A percentile compares a stretch with the other conserved stretches of the same genome.
phyloP scores from a whole-genome alignment of 2,329 filamentous ascomycete genomes.

The Fusarium longipes region DNA sequence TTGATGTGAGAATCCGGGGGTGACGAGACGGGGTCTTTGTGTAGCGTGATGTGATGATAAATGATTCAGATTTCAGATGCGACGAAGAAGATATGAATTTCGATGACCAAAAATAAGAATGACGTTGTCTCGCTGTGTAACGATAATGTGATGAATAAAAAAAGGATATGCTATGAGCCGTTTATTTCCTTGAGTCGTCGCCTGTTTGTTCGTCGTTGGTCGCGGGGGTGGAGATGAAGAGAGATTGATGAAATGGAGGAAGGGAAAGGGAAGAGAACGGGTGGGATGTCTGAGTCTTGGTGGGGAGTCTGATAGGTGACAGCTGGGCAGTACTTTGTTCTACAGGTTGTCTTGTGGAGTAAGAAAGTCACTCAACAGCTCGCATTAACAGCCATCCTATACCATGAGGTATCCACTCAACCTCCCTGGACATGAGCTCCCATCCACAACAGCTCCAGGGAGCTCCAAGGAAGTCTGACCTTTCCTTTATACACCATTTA shows the following conservation, averaged over 20 bases:
- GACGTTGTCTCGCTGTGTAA: not conserved
- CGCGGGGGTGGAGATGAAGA: conserved; percentile 37
- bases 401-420: conserved; percentile 24
- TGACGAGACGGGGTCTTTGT: conserved; percentile 13
- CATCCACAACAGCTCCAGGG: conserved; percentile 19
- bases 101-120: not conserved
- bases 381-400: conserved; percentile 18
- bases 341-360: fast-evolving
- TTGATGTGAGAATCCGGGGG: conserved; percentile 25
- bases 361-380: not conserved
- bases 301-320: conserved; percentile 21
- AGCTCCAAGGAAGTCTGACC: conserved; percentile 10
- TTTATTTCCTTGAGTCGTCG: conserved; percentile 1
- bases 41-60: conserved; percentile 27
- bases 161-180: conserved; percentile 2
- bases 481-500: not conserved
- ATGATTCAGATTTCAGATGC: conserved; percentile 13
- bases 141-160: not conserved
- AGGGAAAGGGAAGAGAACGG: conserved; percentile 26
- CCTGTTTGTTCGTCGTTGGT: conserved; percentile 28
- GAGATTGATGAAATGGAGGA: conserved; percentile 31
- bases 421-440: conserved; percentile 26
- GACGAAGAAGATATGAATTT: not conserved
- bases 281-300: conserved; percentile 23
- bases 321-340: not conserved